Evolutionary conservation across 2,329 filamentous ascomycete species (phyloP).

Genomic region (Botrytis sinoallii): DNA sequence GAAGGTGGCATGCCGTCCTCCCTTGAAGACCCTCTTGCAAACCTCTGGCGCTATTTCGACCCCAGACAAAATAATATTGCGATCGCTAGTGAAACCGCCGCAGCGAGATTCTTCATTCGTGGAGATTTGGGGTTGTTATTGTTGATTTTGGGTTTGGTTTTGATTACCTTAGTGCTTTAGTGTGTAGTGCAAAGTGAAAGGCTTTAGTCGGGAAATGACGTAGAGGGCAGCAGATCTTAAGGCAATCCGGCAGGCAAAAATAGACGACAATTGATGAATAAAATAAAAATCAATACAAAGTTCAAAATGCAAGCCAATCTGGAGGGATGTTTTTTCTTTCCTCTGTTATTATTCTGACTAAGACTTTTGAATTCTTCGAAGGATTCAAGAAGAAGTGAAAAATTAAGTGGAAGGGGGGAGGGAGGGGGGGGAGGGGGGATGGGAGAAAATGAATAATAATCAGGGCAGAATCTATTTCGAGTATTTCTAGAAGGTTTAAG

Average conservation of each 20-base stretch:
- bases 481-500: background rate
- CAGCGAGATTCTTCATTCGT: conserved; percentile 18
- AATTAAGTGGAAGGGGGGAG: background rate
- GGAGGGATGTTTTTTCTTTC: background rate
- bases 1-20: conserved; percentile 35
- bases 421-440: too few species aligned
- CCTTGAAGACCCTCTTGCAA: conserved; percentile 17
- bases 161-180: background rate
- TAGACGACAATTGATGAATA: background rate
- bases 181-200: conserved; percentile 11
- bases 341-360: background rate
- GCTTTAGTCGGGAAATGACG: conserved; percentile 11
- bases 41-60: conserved; percentile 20
- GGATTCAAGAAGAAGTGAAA: background rate
- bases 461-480: background rate
- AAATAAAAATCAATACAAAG: background rate
- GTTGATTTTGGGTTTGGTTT: conserved; percentile 8
- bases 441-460: background rate
- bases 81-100: conserved; percentile 18
- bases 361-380: background rate
- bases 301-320: background rate
- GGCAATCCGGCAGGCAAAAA: conserved; percentile 10
- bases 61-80: conserved; percentile 17
- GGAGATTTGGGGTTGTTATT: background rate
- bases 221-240: conserved; percentile 9